Evolutionary conservation across 768 basidiomycete species (phyloP).

Genomic region (Suillus brevipes): DNA sequence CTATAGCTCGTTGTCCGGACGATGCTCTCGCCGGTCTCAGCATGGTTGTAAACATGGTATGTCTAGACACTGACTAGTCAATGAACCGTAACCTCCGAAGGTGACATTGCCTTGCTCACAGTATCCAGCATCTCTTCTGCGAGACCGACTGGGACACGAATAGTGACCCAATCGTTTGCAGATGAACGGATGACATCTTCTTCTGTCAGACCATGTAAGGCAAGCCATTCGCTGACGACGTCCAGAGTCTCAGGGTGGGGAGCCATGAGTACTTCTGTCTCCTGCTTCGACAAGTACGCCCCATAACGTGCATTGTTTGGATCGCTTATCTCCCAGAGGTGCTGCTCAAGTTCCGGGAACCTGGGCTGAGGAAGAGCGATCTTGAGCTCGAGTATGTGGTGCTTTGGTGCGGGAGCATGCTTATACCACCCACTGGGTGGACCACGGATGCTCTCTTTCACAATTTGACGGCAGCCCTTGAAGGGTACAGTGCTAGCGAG

Average conservation of each 20-base stretch:
- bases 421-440: background rate
- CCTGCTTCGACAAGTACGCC: background rate
- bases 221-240: background rate
- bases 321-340: background rate
- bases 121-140: background rate
- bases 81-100: background rate
- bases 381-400: background rate
- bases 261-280: background rate
- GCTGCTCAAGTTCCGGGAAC: background rate
- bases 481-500: constrained; percentile 15
- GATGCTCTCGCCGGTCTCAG: background rate
- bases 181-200: background rate
- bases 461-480: background rate
- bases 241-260: background rate
- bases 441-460: background rate
- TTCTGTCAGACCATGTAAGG: background rate
- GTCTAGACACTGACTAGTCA: background rate
- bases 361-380: constrained; percentile 31
- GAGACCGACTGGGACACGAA: background rate
- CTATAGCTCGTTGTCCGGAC: background rate
- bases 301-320: background rate
- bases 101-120: background rate
- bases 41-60: background rate
- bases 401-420: background rate
- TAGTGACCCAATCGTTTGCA: background rate